Evolutionary conservation across 2,329 filamentous ascomycete species (phyloP).

Genomic region (Pseudogymnoascus sp.): DNA sequence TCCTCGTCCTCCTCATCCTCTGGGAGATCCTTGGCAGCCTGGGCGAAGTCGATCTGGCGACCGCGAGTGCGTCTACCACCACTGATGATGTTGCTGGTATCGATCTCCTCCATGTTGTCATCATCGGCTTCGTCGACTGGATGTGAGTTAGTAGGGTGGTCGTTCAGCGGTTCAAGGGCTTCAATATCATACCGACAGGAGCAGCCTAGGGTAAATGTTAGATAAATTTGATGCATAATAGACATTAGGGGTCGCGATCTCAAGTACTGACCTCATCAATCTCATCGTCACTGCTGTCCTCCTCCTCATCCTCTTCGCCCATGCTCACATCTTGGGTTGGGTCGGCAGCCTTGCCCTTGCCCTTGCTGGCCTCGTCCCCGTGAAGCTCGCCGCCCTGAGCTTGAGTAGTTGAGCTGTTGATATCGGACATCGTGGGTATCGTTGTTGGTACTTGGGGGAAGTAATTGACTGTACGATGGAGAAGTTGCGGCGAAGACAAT

Average conservation of each 20-base stretch:
- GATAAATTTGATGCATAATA: not conserved
- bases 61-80: slow-evolving; percentile 80
- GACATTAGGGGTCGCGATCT: slow-evolving; percentile 2
- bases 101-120: slow-evolving; percentile 84
- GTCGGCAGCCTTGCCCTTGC: slow-evolving; percentile 73
- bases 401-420: slow-evolving; percentile 35
- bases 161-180: slow-evolving; percentile 25
- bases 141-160: slow-evolving; percentile 19
- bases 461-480: not conserved
- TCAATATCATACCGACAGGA: slow-evolving; percentile 24
- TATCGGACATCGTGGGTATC: slow-evolving; percentile 34
- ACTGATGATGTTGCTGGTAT: slow-evolving; percentile 76
- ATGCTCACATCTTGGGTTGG: slow-evolving; percentile 54
- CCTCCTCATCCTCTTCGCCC: slow-evolving; percentile 59
- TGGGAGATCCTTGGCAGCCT: slow-evolving; percentile 73
- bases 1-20: slow-evolving; percentile 73
- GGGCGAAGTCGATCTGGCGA: slow-evolving; percentile 85
- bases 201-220: slow-evolving; percentile 18
- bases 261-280: slow-evolving; percentile 48
- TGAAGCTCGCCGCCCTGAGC: slow-evolving; percentile 28
- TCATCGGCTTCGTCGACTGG: slow-evolving; percentile 66
- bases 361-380: slow-evolving; percentile 53
- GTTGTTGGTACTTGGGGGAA: not conserved
- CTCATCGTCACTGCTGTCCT: slow-evolving; percentile 61
- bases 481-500: slow-evolving; percentile 1